A percentile compares a stretch with the other conserved stretches of the same genome.
Evolutionary conservation across 1,284 basidiomycete genomes (phyloP).

Genomic region (Fomes fomentarius): DNA sequence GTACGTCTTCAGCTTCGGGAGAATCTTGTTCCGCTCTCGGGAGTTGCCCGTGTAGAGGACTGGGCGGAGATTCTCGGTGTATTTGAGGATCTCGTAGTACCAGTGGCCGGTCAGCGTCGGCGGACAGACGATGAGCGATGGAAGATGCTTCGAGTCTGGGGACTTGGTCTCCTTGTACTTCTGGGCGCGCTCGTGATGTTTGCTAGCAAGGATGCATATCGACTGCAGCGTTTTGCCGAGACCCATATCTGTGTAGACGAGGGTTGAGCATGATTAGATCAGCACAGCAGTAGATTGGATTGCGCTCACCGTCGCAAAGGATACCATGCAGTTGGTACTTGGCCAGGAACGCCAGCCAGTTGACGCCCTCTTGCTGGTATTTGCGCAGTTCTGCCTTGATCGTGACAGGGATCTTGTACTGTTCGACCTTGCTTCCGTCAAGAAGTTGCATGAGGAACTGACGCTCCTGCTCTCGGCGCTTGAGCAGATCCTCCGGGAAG

Average conservation of each 20-base stretch:
- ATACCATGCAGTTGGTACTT: constrained; percentile 98
- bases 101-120: constrained; percentile 98
- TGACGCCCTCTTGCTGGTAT: constrained; percentile 98
- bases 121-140: constrained; percentile 95
- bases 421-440: constrained; percentile 93
- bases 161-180: constrained; percentile 70
- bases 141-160: constrained; percentile 84
- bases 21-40: constrained; percentile 78
- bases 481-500: constrained; percentile 90
- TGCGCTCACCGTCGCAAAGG: constrained; percentile 87
- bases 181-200: constrained; percentile 86
- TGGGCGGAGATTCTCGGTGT: constrained; percentile 84
- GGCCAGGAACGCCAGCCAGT: constrained; percentile 98
- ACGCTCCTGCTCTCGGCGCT: constrained; percentile 86
- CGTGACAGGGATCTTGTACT: constrained; percentile 85
- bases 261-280: no score
- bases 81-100: constrained; percentile 98
- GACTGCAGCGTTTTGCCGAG: constrained; percentile 98
- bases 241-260: constrained; percentile 83
- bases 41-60: constrained; percentile 91
- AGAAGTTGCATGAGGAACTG: constrained; percentile 94
- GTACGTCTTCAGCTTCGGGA: constrained; percentile 67
- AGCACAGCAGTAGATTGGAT: no score
- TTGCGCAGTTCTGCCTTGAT: constrained; percentile 96
- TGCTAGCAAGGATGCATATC: constrained; percentile 95